phyloP scores from a whole-genome alignment of 345 rosid genomes.

The Melaleuca alternifolia region DNA sequence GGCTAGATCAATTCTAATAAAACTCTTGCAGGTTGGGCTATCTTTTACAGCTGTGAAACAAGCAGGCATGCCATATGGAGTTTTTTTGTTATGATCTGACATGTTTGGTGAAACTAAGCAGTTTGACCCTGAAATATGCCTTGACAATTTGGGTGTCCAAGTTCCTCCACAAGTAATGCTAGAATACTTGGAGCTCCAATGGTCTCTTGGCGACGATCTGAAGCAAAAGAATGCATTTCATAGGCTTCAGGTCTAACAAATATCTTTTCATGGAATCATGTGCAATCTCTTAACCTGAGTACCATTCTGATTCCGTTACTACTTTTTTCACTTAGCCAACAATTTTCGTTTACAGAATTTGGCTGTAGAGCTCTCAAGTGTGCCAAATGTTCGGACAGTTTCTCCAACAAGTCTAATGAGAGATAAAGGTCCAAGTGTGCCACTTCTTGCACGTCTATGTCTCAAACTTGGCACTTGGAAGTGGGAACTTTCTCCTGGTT shows the following conservation, averaged over 20 bases:
- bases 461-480: conserved; percentile 82
- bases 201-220: conserved; percentile 97
- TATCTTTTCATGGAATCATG: background rate
- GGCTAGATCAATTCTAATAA: conserved; percentile 87
- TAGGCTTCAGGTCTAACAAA: conserved; percentile 59
- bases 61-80: background rate
- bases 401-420: conserved; percentile 33
- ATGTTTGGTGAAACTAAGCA: conserved; percentile 4
- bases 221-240: conserved; percentile 90
- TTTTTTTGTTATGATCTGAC: background rate
- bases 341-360: conserved; percentile 36
- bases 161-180: conserved; percentile 98
- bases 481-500: conserved; percentile 77
- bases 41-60: background rate
- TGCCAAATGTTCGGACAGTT: conserved; percentile 41
- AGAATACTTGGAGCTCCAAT: conserved; percentile 82
- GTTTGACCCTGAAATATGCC: conserved; percentile 82
- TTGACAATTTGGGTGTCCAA: conserved; percentile 49
- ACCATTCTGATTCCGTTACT: background rate
- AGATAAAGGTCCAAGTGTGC: conserved; percentile 35
- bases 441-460: conserved; percentile 78
- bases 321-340: background rate
- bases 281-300: background rate
- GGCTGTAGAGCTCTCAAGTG: conserved; percentile 63
- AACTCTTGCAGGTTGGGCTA: conserved; percentile 68